Evolutionary conservation across 2,329 filamentous ascomycete genomes (phyloP), one percentile per base, ranked within the genome.

Genomic region (Trichoderma aggressivum): DNA sequence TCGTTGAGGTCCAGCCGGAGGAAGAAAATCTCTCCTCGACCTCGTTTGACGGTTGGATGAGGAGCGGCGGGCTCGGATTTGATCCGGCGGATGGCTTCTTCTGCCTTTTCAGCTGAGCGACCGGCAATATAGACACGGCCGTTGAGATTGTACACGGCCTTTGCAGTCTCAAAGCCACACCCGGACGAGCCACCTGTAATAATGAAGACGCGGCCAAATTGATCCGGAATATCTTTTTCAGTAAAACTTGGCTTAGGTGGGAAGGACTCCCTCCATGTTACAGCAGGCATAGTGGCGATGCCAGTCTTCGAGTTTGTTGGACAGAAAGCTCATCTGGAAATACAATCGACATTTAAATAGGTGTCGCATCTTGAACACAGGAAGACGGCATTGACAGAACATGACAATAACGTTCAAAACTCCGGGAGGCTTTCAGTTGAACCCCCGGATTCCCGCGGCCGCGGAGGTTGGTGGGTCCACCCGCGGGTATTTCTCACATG

Each of bases 331-430:
- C 39, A 43, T 43, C 16, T 43, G 39, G 39, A 43, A 43, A 43
- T 16, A n/a, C 1, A 43, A 43, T 43, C 3, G 18, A n/a, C 0
- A 1, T 43, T 43, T 43, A 43, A 43, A 43, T 43, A 43, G 7
- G 0, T 43, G 0, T 43, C 4, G 18, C 0, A n/a, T 43, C 39
- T 10, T n/a, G 10, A 8, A 43, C n/a, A 10, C 3, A 43, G 1
- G 39, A 43, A 43, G 16, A n/a, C 16, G 0, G 18, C 3, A 43
- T 43, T 43, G 1, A 7, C 1, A 43, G 3, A 43, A 34, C 11
- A 12, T 39, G 3, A 39, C 3, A 3, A n/a, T 10, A 18, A 43
- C 5, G 26, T 28, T 5, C 26, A 28, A 43, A 3, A 43, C 16
- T 43, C 5, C 8, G 0, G 7, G 3, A 43, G 39, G 0, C 39